phyloP scores from a whole-genome alignment of 2,329 filamentous ascomycete species.

The Colletotrichum gigasporum region DNA sequence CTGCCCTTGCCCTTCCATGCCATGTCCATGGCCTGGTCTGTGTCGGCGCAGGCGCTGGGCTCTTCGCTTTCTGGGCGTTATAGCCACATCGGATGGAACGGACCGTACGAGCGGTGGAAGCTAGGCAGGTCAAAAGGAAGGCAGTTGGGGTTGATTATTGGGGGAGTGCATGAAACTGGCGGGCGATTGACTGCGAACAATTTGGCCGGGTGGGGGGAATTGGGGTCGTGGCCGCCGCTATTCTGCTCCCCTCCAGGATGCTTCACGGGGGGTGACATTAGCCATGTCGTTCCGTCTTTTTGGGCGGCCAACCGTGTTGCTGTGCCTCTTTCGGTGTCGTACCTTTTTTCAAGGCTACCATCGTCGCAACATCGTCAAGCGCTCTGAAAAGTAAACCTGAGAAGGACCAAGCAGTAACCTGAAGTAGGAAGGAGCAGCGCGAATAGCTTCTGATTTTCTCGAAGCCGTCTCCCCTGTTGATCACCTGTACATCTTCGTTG shows the following conservation, averaged over 20 bases:
- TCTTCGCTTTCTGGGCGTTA: constrained; percentile 41
- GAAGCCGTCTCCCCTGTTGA: neutral
- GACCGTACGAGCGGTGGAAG: constrained; percentile 49
- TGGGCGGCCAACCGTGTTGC: neutral
- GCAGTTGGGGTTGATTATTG: constrained; percentile 3
- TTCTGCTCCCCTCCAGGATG: neutral
- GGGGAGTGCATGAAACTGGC: constrained; percentile 31
- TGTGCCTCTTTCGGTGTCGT: neutral
- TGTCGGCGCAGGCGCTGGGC: constrained; percentile 33
- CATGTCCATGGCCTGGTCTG: neutral
- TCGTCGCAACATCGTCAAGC: neutral
- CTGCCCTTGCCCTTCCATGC: neutral
- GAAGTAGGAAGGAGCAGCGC: neutral
- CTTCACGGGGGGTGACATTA: constrained; percentile 15
- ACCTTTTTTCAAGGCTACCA: neutral
- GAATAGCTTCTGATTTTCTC: neutral
- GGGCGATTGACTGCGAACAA: constrained; percentile 29
- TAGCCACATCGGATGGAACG: constrained; percentile 51
- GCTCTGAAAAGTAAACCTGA: neutral
- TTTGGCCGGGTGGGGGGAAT: constrained; percentile 32
- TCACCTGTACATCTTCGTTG: neutral
- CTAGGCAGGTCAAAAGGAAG: constrained; percentile 26
- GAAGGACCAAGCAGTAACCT: neutral
- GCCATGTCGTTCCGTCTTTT: neutral
- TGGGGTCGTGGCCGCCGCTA: constrained; percentile 33